Conservation (phyloP, 2,329 filamentous ascomycete species). For the Endothia cerciana region DNA sequence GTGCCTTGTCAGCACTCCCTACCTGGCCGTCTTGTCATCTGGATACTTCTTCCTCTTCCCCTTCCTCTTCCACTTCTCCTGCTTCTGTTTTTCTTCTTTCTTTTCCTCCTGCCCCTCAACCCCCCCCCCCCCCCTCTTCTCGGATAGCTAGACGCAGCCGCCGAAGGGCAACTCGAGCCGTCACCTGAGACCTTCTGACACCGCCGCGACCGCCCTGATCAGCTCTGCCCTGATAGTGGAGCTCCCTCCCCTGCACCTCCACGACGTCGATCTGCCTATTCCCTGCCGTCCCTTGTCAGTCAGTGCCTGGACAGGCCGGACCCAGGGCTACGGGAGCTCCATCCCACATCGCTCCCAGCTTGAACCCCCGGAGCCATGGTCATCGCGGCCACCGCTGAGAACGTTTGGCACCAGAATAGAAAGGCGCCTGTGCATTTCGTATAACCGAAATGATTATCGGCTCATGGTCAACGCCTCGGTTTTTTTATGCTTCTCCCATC, state of each 20-base stretch:
- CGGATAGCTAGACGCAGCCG: not conserved
- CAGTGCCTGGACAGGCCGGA: constrained; percentile 5
- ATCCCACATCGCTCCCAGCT: constrained; percentile 1
- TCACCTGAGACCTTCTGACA: constrained; percentile 16
- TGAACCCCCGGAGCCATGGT: constrained; percentile 2
- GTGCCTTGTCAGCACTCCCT: too few species aligned
- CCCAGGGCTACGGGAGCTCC: constrained; percentile 9
- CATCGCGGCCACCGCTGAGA: constrained; percentile 4
- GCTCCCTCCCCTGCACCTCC: constrained; percentile 5
- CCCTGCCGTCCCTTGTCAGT: constrained; percentile 9
- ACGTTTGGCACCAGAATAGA: not conserved
- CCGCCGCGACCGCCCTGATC: constrained; percentile 14
- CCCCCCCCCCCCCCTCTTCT: too few species aligned
- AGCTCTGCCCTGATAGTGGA: constrained; percentile 22
- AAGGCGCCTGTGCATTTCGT: not conserved
- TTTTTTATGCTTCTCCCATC: not conserved
- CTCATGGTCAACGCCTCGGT: not conserved
- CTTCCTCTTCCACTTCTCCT: too few species aligned
- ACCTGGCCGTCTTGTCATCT: too few species aligned
- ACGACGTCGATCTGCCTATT: constrained; percentile 12
- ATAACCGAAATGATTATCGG: not conserved
- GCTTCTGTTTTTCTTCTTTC: too few species aligned
- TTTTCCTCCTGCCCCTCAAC: too few species aligned
- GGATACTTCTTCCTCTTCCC: not conserved
- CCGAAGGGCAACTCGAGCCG: not conserved